Evolutionary conservation across 202 grass and related monocot species (phyloP).

Genomic region (Miscanthus sacchariflorus): DNA sequence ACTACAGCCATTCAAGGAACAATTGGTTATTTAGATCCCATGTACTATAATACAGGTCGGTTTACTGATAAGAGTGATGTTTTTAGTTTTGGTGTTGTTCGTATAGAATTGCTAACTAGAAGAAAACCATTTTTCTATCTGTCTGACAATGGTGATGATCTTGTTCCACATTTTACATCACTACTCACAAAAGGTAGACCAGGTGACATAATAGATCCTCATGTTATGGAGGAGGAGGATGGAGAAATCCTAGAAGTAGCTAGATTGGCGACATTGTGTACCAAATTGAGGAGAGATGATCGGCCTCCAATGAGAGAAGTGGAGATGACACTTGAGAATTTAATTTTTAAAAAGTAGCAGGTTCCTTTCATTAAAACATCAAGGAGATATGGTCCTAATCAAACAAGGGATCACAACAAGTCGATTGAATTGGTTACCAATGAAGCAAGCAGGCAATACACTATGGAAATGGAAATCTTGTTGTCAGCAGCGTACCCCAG

Average conservation of each 20-base stretch:
- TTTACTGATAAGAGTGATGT: conserved; percentile 50
- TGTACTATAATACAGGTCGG: conserved; percentile 42
- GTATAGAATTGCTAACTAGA: neutral
- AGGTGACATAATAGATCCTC: neutral
- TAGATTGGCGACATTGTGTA: neutral
- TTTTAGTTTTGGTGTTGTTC: conserved; percentile 41
- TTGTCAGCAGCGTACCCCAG: too few species aligned
- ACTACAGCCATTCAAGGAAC: conserved; percentile 53
- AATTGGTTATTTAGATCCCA: conserved; percentile 48
- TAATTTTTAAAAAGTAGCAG: neutral
- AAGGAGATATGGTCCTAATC: too few species aligned
- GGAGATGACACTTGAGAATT: neutral
- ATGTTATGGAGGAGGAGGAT: neutral
- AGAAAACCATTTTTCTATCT: neutral
- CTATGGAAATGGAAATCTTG: too few species aligned
- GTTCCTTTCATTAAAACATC: too few species aligned
- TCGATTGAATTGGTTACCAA: too few species aligned
- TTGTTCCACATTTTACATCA: neutral
- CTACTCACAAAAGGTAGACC: neutral
- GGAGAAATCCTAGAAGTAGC: neutral
- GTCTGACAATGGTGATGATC: neutral
- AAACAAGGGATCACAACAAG: too few species aligned
- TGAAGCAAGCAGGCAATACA: too few species aligned
- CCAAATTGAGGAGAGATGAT: neutral
- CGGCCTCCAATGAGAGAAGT: neutral